A percentile compares a stretch with the other conserved stretches of the same genome.
Conservation (phyloP, 2,329 filamentous ascomycete species). For the Verticillium longisporum region DNA sequence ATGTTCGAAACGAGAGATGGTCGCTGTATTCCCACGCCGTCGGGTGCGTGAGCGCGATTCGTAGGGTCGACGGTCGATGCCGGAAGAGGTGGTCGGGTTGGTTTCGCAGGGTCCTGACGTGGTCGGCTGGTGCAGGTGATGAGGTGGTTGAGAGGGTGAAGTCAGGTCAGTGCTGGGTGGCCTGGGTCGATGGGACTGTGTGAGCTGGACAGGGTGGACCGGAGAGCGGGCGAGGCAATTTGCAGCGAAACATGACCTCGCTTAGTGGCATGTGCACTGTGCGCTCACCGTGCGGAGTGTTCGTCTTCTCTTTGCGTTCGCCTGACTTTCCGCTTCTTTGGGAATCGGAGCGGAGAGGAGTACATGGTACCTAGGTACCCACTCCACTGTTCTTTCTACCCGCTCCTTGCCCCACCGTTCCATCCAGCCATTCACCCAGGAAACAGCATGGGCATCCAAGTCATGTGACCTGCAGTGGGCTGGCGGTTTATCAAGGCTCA, state of each 20-base stretch:
- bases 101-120: background rate
- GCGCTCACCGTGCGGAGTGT: background rate
- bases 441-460: background rate
- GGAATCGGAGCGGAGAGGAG: constrained; percentile 2
- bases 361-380: background rate
- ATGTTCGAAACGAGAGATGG: background rate
- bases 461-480: constrained; percentile 1
- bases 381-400: background rate
- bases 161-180: constrained; percentile 11
- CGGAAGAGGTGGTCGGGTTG: background rate
- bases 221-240: constrained; percentile 10
- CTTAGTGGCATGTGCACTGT: background rate
- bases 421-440: constrained; percentile 1
- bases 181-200: background rate
- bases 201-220: constrained; percentile 12
- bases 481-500: background rate
- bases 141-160: constrained; percentile 11
- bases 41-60: background rate
- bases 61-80: background rate
- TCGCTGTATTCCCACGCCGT: background rate
- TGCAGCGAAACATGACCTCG: constrained; percentile 8
- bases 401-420: background rate
- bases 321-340: constrained; percentile 4
- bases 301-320: background rate
- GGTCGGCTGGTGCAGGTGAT: background rate